phyloP scores from a whole-genome alignment of 2,329 filamentous ascomycete species.

The Pseudocercospora cruenta region DNA sequence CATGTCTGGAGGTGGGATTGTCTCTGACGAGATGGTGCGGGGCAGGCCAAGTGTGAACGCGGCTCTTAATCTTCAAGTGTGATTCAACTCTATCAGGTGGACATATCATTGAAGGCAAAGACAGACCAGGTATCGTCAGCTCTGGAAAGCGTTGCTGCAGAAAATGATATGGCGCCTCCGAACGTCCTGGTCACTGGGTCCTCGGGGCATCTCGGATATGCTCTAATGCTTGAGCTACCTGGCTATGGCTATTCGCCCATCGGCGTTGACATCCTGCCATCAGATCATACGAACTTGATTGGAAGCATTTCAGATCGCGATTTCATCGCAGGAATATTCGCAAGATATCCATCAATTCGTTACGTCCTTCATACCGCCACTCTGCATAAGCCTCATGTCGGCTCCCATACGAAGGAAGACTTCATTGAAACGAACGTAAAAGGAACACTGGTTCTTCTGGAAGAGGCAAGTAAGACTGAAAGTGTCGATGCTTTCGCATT shows the following conservation, averaged over 20 bases:
- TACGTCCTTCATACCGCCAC: slow-evolving; percentile 28
- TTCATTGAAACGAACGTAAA: slow-evolving; percentile 30
- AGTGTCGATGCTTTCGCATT: slow-evolving; percentile 27
- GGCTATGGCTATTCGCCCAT: slow-evolving; percentile 18
- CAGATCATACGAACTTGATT: slow-evolving; percentile 12
- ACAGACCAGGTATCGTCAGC: neutral
- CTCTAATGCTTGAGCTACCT: slow-evolving; percentile 24
- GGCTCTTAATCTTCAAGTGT: neutral
- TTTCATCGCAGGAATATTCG: slow-evolving; percentile 14
- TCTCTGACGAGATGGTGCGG: neutral
- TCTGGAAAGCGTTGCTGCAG: neutral
- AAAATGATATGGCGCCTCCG: slow-evolving; percentile 9
- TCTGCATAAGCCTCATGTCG: slow-evolving; percentile 29
- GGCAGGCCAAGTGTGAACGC: neutral
- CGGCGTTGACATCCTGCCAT: slow-evolving; percentile 25
- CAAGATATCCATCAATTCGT: slow-evolving; percentile 12
- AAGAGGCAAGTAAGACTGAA: slow-evolving; percentile 16
- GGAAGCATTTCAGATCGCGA: slow-evolving; percentile 21
- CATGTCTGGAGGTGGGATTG: neutral
- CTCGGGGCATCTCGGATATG: slow-evolving; percentile 26
- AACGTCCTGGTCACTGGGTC: slow-evolving; percentile 26
- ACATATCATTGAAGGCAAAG: neutral
- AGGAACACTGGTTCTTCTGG: slow-evolving; percentile 27
- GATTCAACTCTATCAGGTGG: neutral
- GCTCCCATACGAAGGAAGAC: slow-evolving; percentile 21